Evolutionary conservation across 371 early-diverging fungal genomes (phyloP).

Genomic region (Syncephalastrum monosporum): DNA sequence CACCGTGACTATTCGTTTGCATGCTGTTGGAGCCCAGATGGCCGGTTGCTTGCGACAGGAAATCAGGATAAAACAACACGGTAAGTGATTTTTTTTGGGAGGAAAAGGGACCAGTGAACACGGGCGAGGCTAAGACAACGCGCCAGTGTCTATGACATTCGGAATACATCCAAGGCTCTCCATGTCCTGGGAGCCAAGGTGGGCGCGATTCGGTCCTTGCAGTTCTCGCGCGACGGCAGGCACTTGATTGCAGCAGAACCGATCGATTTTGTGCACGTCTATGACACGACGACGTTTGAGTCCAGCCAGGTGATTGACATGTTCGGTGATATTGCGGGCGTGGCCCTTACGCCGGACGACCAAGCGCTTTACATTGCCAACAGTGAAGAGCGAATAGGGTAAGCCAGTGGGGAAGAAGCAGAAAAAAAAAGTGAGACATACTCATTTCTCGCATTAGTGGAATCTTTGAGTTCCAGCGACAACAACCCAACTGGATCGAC

Average conservation of each 20-base stretch:
- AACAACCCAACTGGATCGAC: not conserved
- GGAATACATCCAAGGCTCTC: conserved; percentile 58
- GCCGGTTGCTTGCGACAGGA: conserved; percentile 74
- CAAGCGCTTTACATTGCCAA: conserved; percentile 62
- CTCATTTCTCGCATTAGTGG: conserved; percentile 6
- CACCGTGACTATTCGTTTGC: conserved; percentile 78
- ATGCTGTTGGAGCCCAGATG: conserved; percentile 80
- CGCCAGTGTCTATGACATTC: conserved; percentile 75
- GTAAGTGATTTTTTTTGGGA: conserved; percentile 20
- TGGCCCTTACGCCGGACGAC: conserved; percentile 55
- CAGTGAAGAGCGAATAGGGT: conserved; percentile 35
- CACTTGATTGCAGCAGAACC: conserved; percentile 75
- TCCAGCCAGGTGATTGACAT: conserved; percentile 74
- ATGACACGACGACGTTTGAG: conserved; percentile 49
- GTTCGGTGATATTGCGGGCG: conserved; percentile 83
- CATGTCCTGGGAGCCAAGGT: conserved; percentile 60
- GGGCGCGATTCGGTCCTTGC: conserved; percentile 78
- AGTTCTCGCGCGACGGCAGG: conserved; percentile 69
- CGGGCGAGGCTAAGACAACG: conserved; percentile 4
- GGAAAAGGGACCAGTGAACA: no score
- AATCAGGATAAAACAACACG: conserved; percentile 72
- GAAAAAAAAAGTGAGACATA: not conserved
- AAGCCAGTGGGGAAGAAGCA: not conserved
- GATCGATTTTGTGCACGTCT: conserved; percentile 78
- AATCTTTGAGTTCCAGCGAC: conserved; percentile 28